A percentile compares a stretch with the other conserved stretches of the same genome.
Conservation (phyloP, 805 yeast genomes). For the Kuraishia hungarica region DNA sequence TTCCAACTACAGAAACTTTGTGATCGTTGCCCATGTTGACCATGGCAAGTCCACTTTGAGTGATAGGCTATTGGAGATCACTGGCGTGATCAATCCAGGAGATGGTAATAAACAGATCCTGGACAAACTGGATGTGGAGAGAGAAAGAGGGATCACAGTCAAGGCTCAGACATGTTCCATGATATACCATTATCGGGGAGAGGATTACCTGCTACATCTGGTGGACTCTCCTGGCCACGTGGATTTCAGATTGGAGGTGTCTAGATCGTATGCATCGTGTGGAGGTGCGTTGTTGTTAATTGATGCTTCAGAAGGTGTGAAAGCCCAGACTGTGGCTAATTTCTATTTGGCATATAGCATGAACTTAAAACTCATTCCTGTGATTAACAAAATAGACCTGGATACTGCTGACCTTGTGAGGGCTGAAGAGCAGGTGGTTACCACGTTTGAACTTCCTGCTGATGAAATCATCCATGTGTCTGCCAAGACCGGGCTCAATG, state of each 20-base stretch:
- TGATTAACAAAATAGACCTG: conserved; percentile 85
- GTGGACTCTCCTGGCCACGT: conserved; percentile 99
- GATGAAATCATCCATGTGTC: conserved; percentile 77
- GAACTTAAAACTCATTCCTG: conserved; percentile 76
- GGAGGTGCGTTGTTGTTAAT: conserved; percentile 87
- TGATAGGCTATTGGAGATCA: conserved; percentile 78
- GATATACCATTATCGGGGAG: conserved; percentile 61
- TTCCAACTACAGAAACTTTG: conserved; percentile 78
- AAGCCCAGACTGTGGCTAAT: conserved; percentile 98
- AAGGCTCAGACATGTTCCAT: conserved; percentile 96
- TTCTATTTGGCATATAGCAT: conserved; percentile 83
- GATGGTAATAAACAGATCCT: conserved; percentile 67
- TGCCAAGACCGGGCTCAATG: conserved; percentile 86
- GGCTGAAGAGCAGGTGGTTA: conserved; percentile 78
- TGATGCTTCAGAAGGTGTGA: conserved; percentile 95
- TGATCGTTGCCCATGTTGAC: conserved; percentile 95
- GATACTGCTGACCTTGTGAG: conserved; percentile 78
- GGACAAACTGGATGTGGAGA: conserved; percentile 87
- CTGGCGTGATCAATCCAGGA: conserved; percentile 80
- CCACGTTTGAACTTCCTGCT: conserved; percentile 69
- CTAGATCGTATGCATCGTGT: conserved; percentile 91
- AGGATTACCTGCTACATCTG: conserved; percentile 78
- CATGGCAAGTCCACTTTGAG: conserved; percentile 79
- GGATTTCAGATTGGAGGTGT: conserved; percentile 89
- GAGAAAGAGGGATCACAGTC: conserved; percentile 94